Evolutionary conservation across 768 basidiomycete genomes (phyloP).

Genomic region (Kwoniella mangroviensis): DNA sequence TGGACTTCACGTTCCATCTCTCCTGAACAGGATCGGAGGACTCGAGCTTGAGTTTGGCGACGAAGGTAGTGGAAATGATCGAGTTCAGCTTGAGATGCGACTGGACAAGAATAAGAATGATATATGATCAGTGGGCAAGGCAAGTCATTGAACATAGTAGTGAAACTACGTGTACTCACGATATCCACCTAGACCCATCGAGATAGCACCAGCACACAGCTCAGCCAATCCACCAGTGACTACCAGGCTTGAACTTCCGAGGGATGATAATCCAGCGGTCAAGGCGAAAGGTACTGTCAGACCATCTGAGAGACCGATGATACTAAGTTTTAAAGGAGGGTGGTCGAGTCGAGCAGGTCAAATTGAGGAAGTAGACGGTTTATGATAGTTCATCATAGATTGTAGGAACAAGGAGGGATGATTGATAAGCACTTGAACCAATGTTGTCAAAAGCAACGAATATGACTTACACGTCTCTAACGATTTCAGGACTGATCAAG

Average conservation of each 20-base stretch:
- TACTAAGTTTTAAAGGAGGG: conserved; percentile 29
- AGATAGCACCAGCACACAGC: conserved; percentile 92
- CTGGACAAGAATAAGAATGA: conserved; percentile 23
- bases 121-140: too few relatives aligned
- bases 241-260: conserved; percentile 84
- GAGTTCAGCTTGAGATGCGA: conserved; percentile 94
- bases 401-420: not conserved
- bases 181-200: conserved; percentile 98
- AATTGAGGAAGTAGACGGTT: too few relatives aligned
- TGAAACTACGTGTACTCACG: too few relatives aligned
- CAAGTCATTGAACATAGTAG: not conserved
- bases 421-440: conserved; percentile 14
- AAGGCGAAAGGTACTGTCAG: conserved; percentile 57
- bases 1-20: conserved; percentile 96
- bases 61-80: conserved; percentile 87
- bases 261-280: conserved; percentile 67
- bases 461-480: conserved; percentile 53
- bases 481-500: conserved; percentile 50
- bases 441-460: too few relatives aligned
- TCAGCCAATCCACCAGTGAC: conserved; percentile 93
- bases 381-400: too few relatives aligned
- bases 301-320: conserved; percentile 57
- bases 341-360: conserved; percentile 4
- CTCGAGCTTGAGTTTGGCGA: conserved; percentile 75
- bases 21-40: conserved; percentile 84